Evolutionary conservation across 2,329 filamentous ascomycete genomes (phyloP).

Genomic region (Epicoccum sorghinum): DNA sequence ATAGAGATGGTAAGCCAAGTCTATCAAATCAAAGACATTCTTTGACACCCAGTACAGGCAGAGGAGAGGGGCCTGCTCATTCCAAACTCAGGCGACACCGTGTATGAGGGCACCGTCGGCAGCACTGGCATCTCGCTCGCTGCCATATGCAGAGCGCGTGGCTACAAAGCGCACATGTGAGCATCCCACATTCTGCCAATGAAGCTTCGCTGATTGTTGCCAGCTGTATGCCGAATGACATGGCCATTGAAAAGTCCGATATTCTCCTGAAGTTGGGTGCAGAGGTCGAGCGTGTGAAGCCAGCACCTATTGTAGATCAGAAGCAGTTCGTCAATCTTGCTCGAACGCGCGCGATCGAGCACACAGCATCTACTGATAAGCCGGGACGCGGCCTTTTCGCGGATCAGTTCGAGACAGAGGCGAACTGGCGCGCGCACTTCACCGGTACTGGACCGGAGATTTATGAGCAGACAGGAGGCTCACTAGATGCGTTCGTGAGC

Average conservation of each 20-base stretch:
- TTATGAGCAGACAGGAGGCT: slow-evolving; percentile 74
- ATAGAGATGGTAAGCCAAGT: slow-evolving; percentile 64
- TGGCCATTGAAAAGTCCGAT: slow-evolving; percentile 85
- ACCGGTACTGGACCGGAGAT: slow-evolving; percentile 89
- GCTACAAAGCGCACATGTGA: slow-evolving; percentile 89
- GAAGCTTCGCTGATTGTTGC: slow-evolving; percentile 14
- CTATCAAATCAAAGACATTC: not conserved
- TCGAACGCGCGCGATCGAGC: slow-evolving; percentile 73
- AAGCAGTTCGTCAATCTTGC: slow-evolving; percentile 95
- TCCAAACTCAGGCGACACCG: slow-evolving; percentile 85
- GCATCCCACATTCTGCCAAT: slow-evolving; percentile 18
- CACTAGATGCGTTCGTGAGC: slow-evolving; percentile 84
- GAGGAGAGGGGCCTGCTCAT: slow-evolving; percentile 77
- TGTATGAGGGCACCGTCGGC: slow-evolving; percentile 97
- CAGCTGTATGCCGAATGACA: slow-evolving; percentile 92
- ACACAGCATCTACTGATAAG: slow-evolving; percentile 64
- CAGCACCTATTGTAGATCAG: slow-evolving; percentile 91
- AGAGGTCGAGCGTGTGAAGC: slow-evolving; percentile 86
- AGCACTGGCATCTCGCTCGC: slow-evolving; percentile 96
- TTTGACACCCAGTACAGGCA: slow-evolving; percentile 56
- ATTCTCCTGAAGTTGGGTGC: slow-evolving; percentile 89
- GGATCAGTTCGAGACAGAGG: slow-evolving; percentile 91
- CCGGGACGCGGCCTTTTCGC: slow-evolving; percentile 87
- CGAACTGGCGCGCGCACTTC: slow-evolving; percentile 88
- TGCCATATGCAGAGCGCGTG: slow-evolving; percentile 82